Evolutionary conservation across 1,284 basidiomycete species (phyloP).

Genomic region (Cutaneotrichosporon sp.): DNA sequence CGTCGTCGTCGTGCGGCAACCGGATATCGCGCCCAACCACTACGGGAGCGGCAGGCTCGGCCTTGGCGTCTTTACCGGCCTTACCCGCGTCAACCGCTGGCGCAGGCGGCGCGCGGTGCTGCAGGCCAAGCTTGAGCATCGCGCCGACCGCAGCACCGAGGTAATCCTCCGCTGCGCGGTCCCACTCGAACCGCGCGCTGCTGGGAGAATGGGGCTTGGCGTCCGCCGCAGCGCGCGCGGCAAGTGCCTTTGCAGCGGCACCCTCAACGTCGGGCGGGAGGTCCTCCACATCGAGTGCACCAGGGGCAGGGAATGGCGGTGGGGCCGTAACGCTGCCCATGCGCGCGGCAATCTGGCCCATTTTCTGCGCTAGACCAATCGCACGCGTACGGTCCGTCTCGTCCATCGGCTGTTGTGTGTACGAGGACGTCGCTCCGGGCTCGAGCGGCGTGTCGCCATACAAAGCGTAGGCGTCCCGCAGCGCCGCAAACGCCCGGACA

Average conservation of each 20-base stretch:
- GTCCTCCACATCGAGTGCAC: not conserved
- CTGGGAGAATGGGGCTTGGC: not conserved
- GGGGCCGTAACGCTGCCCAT: constrained; percentile 10
- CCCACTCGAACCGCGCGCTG: constrained; percentile 20
- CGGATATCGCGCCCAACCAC: constrained; percentile 38
- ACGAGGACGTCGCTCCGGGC: constrained; percentile 2
- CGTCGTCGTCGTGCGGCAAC: constrained; percentile 26
- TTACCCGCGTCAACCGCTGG: not conserved
- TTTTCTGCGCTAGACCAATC: constrained; percentile 38
- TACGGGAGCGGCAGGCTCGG: constrained; percentile 13
- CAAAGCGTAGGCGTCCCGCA: constrained; percentile 32
- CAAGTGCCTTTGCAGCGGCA: not conserved
- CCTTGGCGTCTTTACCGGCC: not conserved
- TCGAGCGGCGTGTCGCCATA: constrained; percentile 31
- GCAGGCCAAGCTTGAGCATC: constrained; percentile 37
- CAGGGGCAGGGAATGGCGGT: constrained; percentile 9
- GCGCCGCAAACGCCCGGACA: constrained; percentile 29
- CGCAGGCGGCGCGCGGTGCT: not conserved
- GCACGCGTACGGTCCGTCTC: constrained; percentile 36
- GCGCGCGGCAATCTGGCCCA: constrained; percentile 21
- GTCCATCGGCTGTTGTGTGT: constrained; percentile 16
- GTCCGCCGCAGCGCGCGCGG: not conserved
- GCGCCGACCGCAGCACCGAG: constrained; percentile 35
- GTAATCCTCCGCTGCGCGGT: constrained; percentile 34
- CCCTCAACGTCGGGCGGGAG: not conserved